These are phyloP conservation scores for Danielozyma ontarioensis DNA, from an alignment of 805 yeast genomes.

Conservation along the genomic window DNA sequence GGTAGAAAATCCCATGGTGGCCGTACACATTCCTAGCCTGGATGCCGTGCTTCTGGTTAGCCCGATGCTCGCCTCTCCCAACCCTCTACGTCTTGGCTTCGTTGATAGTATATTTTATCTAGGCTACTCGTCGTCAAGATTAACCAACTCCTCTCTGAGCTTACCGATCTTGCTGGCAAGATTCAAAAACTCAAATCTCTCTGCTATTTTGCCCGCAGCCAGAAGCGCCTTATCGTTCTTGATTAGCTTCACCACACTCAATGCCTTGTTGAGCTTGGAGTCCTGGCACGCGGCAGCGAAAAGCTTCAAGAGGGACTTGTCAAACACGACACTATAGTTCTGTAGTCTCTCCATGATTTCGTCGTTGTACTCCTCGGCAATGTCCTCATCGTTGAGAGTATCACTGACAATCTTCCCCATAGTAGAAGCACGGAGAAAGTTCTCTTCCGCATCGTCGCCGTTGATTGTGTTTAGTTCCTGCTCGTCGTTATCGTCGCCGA, in stretches of 20 bases:
- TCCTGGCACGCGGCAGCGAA: constrained; percentile 72
- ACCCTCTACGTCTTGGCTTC: no score
- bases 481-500: constrained; percentile 13
- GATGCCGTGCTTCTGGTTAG: no score
- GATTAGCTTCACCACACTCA: constrained; percentile 62
- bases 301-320: constrained; percentile 70
- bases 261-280: constrained; percentile 58
- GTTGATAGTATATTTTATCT: no score
- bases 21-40: no score
- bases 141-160: constrained; percentile 31
- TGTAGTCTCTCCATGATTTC: constrained; percentile 46
- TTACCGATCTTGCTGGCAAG: constrained; percentile 33
- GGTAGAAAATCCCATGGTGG: no score
- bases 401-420: constrained; percentile 61
- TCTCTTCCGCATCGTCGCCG: constrained; percentile 53
- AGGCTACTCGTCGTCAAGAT: constrained; percentile 13
- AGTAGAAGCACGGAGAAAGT: constrained; percentile 52
- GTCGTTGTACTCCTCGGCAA: constrained; percentile 25
- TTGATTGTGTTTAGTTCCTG: constrained; percentile 8
- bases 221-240: constrained; percentile 72
- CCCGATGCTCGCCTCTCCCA: no score
- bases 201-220: constrained; percentile 83
- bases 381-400: constrained; percentile 29
- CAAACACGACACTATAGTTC: constrained; percentile 55
- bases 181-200: constrained; percentile 43